Evolutionary conservation across 1,284 basidiomycete genomes (phyloP).

Genomic region (Leccinum ponderosum): DNA sequence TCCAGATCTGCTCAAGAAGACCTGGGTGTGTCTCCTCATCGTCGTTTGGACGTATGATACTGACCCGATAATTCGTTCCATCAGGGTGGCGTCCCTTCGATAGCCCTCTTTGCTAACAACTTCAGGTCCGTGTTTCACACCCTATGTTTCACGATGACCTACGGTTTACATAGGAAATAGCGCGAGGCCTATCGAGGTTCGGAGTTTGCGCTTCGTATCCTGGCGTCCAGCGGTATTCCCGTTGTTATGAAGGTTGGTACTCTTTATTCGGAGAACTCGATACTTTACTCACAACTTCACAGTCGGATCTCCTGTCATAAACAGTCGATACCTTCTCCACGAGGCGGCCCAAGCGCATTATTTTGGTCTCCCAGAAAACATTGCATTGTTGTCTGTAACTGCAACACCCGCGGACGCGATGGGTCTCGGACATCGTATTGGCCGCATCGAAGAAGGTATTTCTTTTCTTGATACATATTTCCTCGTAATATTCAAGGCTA

Average conservation of each 20-base stretch:
- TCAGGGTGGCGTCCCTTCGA: constrained; percentile 48
- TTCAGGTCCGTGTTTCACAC: constrained; percentile 34
- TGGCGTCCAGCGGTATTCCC: constrained; percentile 54
- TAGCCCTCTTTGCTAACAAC: constrained; percentile 72
- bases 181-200: constrained; percentile 65
- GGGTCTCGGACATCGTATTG: constrained; percentile 65
- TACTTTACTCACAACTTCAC: background rate
- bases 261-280: background rate
- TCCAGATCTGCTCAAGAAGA: constrained; percentile 66
- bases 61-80: constrained; percentile 12
- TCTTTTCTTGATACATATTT: background rate
- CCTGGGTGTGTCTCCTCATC: constrained; percentile 40
- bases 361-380: constrained; percentile 43
- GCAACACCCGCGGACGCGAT: constrained; percentile 56
- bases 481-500: background rate
- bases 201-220: constrained; percentile 62
- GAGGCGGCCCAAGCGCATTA: constrained; percentile 71
- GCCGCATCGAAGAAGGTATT: constrained; percentile 42
- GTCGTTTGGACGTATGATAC: background rate
- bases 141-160: background rate
- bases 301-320: constrained; percentile 50
- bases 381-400: constrained; percentile 54
- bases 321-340: constrained; percentile 61
- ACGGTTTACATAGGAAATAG: constrained; percentile 47
- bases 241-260: constrained; percentile 53